Conservation (phyloP, 78 protist genomes). For the Guillardia theta region DNA sequence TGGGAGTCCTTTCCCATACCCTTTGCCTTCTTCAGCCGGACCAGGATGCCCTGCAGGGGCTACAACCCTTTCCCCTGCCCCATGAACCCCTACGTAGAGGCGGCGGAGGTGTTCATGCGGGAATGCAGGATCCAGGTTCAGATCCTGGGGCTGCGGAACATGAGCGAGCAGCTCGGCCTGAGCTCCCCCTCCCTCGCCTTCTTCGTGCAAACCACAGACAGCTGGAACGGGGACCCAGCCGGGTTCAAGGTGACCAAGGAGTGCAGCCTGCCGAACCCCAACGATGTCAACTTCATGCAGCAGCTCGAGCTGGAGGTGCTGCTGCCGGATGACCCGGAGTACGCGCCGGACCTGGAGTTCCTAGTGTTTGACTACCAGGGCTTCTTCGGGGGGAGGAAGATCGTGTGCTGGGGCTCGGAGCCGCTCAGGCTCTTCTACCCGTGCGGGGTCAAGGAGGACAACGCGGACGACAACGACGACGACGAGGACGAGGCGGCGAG, state of each 20-base stretch:
- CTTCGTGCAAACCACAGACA: neutral
- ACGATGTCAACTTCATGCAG: neutral
- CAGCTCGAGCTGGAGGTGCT: slow-evolving; percentile 25
- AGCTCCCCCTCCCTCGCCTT: neutral
- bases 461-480: neutral
- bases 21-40: neutral
- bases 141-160: slow-evolving; percentile 2
- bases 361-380: neutral
- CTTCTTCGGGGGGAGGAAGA: neutral
- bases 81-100: neutral
- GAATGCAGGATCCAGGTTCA: slow-evolving; percentile 10
- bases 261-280: neutral
- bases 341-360: neutral
- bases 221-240: neutral
- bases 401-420: neutral
- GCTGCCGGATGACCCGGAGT: neutral
- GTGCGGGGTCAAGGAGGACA: neutral
- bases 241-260: neutral
- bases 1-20: no score
- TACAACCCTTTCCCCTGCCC: no score
- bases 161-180: neutral
- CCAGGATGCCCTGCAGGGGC: neutral
- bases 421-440: neutral
- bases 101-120: neutral
- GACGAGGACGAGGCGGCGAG: neutral